Evolutionary conservation across 805 yeast genomes (phyloP), one percentile per base, ranked within the genome.

Genomic region (Lachancea quebecensis): DNA sequence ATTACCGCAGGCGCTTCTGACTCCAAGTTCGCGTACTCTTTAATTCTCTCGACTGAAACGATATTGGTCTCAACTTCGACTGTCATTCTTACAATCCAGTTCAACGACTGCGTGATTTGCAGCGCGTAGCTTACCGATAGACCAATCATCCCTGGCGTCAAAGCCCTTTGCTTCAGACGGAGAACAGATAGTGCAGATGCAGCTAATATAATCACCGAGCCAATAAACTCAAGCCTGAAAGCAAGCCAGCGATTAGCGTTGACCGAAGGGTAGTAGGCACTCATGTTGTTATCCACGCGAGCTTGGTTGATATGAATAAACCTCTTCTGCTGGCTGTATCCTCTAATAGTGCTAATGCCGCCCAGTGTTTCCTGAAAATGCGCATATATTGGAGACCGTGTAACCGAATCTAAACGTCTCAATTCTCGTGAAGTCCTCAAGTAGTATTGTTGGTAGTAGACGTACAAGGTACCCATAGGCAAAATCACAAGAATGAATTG

Each of bases 11-110:
- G 87, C 7, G 97, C 98, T 69, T 93, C 99, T n/a, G 89, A 72
- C 33, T 69, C 69, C 49, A 93, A 70, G n/a, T 69, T 65, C 32
- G 95, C 78, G 64, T 90, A 91, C 64, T 91, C 99, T 66, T 86
- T 73, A 44, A 91, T 81, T 68, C 99, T 81, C 70, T 91, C 99
- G 38, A 95, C 96, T 15, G 95, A 85, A 33, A 93, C 99, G 69
- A 93, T 90, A 66, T 89, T 91, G 10, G 97, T 89, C 66, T 93
- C 99, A 38, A 93, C 96, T 57, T 93, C 99, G 37, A 93, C 99
- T 0, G 97, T 87, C 98, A 90, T 91, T 69, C 99, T 78, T 28
- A 93, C 98, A 66, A 93, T 88, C 97, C 97, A 91, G 65, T 89
- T 91, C 66, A 93, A 75, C 0, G 96, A 77, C 66, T 89, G 96